Conservation (phyloP, 2,329 filamentous ascomycete species). For the Cercospora janseana region DNA sequence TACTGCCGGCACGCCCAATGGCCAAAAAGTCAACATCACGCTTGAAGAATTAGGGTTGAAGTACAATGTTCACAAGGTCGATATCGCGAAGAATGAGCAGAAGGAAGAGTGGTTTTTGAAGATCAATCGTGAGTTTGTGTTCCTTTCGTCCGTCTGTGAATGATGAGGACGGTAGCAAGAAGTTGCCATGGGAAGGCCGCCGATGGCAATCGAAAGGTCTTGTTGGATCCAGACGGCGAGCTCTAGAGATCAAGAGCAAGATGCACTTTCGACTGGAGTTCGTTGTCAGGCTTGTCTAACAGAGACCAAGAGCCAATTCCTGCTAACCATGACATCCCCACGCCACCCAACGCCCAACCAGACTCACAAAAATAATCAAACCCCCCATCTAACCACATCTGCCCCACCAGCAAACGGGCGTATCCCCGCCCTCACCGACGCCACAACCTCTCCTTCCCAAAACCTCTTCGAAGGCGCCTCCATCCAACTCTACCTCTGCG, state of each 20-base stretch:
- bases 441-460: slow-evolving; percentile 25
- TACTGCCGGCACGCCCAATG: slow-evolving; percentile 37
- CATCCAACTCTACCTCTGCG: slow-evolving; percentile 48
- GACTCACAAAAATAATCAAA: background rate
- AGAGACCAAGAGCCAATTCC: too few relatives aligned
- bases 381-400: background rate
- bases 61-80: slow-evolving; percentile 40
- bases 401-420: slow-evolving; percentile 44
- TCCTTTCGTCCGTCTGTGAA: background rate
- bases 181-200: too few relatives aligned
- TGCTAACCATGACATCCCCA: too few relatives aligned
- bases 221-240: too few relatives aligned
- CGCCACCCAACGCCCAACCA: background rate
- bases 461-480: slow-evolving; percentile 47
- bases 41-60: slow-evolving; percentile 38
- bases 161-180: slow-evolving; percentile 65
- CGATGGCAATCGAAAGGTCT: too few relatives aligned
- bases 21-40: slow-evolving; percentile 36
- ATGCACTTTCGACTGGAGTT: too few relatives aligned
- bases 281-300: too few relatives aligned
- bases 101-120: slow-evolving; percentile 49
- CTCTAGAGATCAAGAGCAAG: too few relatives aligned
- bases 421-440: slow-evolving; percentile 49
- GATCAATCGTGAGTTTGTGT: slow-evolving; percentile 41
- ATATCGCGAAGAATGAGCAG: slow-evolving; percentile 46